phyloP scores from a whole-genome alignment of 169 alveolate species.

The Babesia gibsoni region DNA sequence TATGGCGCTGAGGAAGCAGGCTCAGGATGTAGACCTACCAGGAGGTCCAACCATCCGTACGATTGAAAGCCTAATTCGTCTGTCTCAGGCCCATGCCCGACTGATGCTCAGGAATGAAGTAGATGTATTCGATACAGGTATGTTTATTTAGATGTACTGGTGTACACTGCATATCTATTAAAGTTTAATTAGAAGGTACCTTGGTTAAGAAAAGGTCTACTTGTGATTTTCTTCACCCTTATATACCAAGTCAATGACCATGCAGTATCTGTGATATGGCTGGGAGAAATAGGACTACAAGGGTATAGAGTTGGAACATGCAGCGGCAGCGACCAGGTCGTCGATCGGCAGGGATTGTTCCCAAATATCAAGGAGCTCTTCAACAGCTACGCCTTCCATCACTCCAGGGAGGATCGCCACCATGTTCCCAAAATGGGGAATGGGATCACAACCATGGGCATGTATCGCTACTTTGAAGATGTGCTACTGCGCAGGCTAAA shows the following conservation, averaged over 20 bases:
- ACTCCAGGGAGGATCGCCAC: neutral
- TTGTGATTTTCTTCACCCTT: neutral
- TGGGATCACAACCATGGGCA: slow-evolving; percentile 28
- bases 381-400: neutral
- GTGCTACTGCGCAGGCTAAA: slow-evolving; percentile 17
- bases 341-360: slow-evolving; percentile 50
- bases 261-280: slow-evolving; percentile 51
- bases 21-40: slow-evolving; percentile 45
- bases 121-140: slow-evolving; percentile 75
- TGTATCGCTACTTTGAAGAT: slow-evolving; percentile 41
- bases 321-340: slow-evolving; percentile 22
- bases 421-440: slow-evolving; percentile 20
- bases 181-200: too few species aligned
- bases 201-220: too few species aligned
- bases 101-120: slow-evolving; percentile 76
- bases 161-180: too few species aligned
- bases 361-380: slow-evolving; percentile 1
- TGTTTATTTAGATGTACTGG: too few species aligned
- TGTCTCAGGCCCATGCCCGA: slow-evolving; percentile 92
- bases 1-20: slow-evolving; percentile 28
- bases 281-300: slow-evolving; percentile 53
- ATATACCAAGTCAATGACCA: neutral
- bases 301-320: slow-evolving; percentile 37
- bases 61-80: slow-evolving; percentile 86
- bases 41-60: slow-evolving; percentile 87